Evolutionary conservation across 768 basidiomycete species (phyloP), one percentile per base, ranked within the genome.

Genomic region (Coprinopsis strossmayeri): DNA sequence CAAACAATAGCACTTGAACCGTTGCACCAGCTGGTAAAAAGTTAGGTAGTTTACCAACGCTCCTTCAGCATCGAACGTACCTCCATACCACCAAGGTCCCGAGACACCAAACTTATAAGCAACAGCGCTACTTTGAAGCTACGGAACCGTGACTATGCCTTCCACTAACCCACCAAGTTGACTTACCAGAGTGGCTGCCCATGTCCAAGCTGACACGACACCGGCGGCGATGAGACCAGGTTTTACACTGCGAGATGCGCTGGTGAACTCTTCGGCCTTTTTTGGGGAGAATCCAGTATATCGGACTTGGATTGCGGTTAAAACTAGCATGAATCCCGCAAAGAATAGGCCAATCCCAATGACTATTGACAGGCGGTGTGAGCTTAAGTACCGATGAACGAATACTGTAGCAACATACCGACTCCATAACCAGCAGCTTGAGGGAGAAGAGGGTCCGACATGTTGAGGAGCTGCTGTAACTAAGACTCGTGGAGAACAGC

Each of bases 131-230:
- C 82, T 84, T 77, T 91, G 87, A 1, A 91, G 69, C 79, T 65
- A 49, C 3, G 57, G 37, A n/a, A n/a, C n/a, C n/a, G 24, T n/a
- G 38, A 38, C 45, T 18, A 40, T 24, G n/a, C n/a, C n/a, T n/a
- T n/a, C n/a, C n/a, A n/a, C n/a, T n/a, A n/a, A n/a, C 4, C 21
- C 7, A 10, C 21, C 2, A n/a, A 34, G 30, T 27, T 27, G 49
- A n/a, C 69, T 51, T 49, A 83, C 84, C 51, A 88, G 64, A 0
- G 86, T 89, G n/a, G 86, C 87, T 2, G 85, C 86, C 72, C 84
- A 88, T n/a, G 90, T 92, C 91, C 91, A 94, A 0, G 92, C 91
- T 17, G 83, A 86, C 20, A 95, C 91, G 51, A 96, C 94, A 1
- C 93, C 93, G 23, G 89, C 81, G 0, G 92, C 91, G 50, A 96